A percentile compares a stretch with the other conserved stretches of the same genome.
These are phyloP conservation scores for Kodamaea restingae DNA, from an alignment of 805 yeast genomes.

Conservation along the genomic window DNA sequence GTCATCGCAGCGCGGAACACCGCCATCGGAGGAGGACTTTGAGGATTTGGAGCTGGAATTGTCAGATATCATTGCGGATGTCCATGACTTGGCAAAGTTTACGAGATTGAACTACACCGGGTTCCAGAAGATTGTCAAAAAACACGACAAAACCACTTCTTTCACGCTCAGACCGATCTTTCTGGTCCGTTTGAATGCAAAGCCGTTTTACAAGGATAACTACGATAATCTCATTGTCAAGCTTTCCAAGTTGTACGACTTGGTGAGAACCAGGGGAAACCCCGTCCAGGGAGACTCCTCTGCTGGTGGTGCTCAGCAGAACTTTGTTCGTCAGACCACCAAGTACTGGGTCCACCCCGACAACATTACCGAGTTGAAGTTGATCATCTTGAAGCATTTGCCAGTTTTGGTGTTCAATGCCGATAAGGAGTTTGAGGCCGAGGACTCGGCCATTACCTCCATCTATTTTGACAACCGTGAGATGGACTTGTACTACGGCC, in stretches of 20 bases:
- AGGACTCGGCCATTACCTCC: conserved; percentile 95
- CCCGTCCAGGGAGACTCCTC: conserved; percentile 93
- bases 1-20: conserved; percentile 24
- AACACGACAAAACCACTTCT: conserved; percentile 86
- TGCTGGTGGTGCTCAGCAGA: conserved; percentile 98
- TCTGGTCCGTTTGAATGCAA: conserved; percentile 86
- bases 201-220: conserved; percentile 94
- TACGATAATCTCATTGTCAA: conserved; percentile 86
- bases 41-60: conserved; percentile 43
- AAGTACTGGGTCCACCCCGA: conserved; percentile 99
- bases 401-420: conserved; percentile 97
- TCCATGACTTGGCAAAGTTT: conserved; percentile 93
- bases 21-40: conserved; percentile 40
- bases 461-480: conserved; percentile 89
- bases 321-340: conserved; percentile 97
- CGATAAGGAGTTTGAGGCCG: conserved; percentile 90
- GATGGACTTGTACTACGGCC: conserved; percentile 88
- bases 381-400: conserved; percentile 86
- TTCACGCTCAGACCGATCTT: conserved; percentile 80
- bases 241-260: conserved; percentile 81
- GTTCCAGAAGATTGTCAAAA: conserved; percentile 92
- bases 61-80: conserved; percentile 88
- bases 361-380: conserved; percentile 92
- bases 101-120: conserved; percentile 94
- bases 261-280: conserved; percentile 93